Evolutionary conservation across 2,329 filamentous ascomycete species (phyloP), one percentile per base, ranked within the genome.

Genomic region (Hypoxylon sp.): DNA sequence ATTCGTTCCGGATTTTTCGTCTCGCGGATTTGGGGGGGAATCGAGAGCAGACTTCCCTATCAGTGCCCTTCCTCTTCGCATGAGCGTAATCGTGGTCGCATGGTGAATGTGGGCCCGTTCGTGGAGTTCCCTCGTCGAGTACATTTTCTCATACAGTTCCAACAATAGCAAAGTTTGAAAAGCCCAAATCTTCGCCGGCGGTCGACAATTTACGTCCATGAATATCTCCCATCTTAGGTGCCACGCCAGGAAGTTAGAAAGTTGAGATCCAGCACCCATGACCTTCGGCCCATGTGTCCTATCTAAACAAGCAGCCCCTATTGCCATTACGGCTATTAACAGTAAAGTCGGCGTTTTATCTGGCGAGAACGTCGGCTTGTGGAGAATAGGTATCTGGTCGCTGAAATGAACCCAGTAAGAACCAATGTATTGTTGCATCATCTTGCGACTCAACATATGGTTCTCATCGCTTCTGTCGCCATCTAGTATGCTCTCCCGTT

Each of bases 111-210:
- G 95, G 1, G 95, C 95, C 71, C 96, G 87, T 80, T 99, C 96
- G 79, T 99, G 96, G 32, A 98, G 83, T 64, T 93, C 91, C 70
- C 94, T 88, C 0, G 95, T 97, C 41, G 94, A 96, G 79, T 95
- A 98, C 92, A 97, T 96, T 84, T 99, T 99, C 82, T 99, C 96
- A 75, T 97, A 98, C 0, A 97, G 83, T 78, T 99, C 96, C 11
- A 98, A 85, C 4, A 98, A 85, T 3, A 98, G 84, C 56, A 98
- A 82, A 1, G 95, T 91, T 78, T 98, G 96, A 81, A 98, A 98
- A 0, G 97, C 89, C 95, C 95, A 99, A 6, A 99, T 82, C 80
- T 97, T 97, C 7, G 95, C 95, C 0, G 96, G 95, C 1, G 96
- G 94, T 17, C 93, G 86, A 80, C 97, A 98, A 79, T 94, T 93